Evolutionary conservation across 2,329 filamentous ascomycete genomes (phyloP), one percentile per base, ranked within the genome.

Genomic region (Neophaeococcomyces mojaviensis): DNA sequence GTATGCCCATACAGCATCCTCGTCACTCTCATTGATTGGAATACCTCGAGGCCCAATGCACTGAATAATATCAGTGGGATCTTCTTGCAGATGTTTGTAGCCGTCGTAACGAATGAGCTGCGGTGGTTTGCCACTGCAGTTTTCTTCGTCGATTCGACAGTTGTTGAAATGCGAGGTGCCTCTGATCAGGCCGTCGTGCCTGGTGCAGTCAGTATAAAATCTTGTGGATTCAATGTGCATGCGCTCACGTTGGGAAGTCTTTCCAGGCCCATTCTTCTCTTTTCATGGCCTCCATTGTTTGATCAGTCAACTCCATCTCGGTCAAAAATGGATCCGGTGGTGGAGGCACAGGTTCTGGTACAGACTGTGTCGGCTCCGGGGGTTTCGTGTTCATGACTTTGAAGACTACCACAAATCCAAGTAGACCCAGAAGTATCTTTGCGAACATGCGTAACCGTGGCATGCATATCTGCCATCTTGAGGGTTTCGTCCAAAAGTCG

Each of bases 1-100:
- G 38, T 79, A 82, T 54, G 81, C 86, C 38, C 79, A 77, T 5
- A 80, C 65, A 20, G 82, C 70, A 55, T 88, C 82, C 49, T 80
- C 73, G 6, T 77, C 64, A 39, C 70, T 70, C 47, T 73, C 68
- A 35, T 81, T 81, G 3, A 76, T 67, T 1, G 63, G 55, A 31
- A 66, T 58, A 18, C 70, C 70, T 44, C 71, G 61, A 1, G 83
- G 79, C 1, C 84, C 84, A 41, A 77, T 67, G 61, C 86, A 89
- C 2, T 81, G 64, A 4, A 78, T 71, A 56, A 82, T 52, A 22
- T 55, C 49, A 13, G 46, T 35, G 12, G 46, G 32, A 20, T 47
- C 42, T 41, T 58, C 55, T 26, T 53, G 32, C n/a, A 55, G 49
- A 35, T 50, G 48, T 20, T 49, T 52, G 39, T 55, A 53, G 8